Percentiles rank a stretch among this genome's conserved stretches.
Evolutionary conservation across 106 monocot genomes (phyloP).

Genomic region (Dendrobium chrysotoxum): DNA sequence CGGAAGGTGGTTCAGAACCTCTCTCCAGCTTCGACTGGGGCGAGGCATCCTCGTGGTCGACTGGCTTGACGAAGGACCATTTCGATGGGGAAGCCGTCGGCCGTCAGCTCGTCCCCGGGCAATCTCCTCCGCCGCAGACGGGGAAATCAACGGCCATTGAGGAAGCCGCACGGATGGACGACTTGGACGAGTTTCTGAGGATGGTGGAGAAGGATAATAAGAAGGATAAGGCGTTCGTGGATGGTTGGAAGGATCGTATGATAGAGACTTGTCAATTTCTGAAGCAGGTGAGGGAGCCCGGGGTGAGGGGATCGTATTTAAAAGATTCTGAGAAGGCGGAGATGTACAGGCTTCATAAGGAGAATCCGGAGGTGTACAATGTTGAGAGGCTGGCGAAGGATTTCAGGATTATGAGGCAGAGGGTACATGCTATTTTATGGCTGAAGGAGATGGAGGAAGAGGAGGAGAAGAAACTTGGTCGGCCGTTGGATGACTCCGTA

Average conservation of each 20-base stretch:
- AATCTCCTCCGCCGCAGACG: not conserved
- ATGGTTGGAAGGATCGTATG: constrained; percentile 58
- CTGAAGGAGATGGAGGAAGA: constrained; percentile 95
- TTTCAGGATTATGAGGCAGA: constrained; percentile 77
- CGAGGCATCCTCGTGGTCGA: constrained; percentile 72
- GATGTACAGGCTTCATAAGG: constrained; percentile 87
- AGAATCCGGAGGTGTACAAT: constrained; percentile 62
- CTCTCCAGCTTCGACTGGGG: constrained; percentile 50
- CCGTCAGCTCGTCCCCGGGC: constrained; percentile 12
- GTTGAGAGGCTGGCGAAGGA: constrained; percentile 88
- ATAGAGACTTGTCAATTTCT: constrained; percentile 57
- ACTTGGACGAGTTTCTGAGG: constrained; percentile 40
- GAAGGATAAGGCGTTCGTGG: constrained; percentile 40
- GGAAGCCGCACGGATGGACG: constrained; percentile 32
- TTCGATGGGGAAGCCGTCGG: constrained; percentile 74
- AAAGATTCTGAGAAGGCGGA: constrained; percentile 94
- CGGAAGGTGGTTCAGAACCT: not conserved
- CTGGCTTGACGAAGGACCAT: constrained; percentile 66
- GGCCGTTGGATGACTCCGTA: constrained; percentile 71
- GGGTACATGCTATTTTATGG: constrained; percentile 91
- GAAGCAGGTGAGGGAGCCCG: constrained; percentile 94
- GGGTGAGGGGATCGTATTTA: constrained; percentile 63
- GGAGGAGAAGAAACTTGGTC: constrained; percentile 83
- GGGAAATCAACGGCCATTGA: constrained; percentile 1
- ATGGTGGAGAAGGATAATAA: constrained; percentile 39